Percentiles rank a stretch among this genome's conserved stretches.
Conservation (phyloP, 495 filamentous ascomycete genomes). For the Neurospora cerealis region DNA sequence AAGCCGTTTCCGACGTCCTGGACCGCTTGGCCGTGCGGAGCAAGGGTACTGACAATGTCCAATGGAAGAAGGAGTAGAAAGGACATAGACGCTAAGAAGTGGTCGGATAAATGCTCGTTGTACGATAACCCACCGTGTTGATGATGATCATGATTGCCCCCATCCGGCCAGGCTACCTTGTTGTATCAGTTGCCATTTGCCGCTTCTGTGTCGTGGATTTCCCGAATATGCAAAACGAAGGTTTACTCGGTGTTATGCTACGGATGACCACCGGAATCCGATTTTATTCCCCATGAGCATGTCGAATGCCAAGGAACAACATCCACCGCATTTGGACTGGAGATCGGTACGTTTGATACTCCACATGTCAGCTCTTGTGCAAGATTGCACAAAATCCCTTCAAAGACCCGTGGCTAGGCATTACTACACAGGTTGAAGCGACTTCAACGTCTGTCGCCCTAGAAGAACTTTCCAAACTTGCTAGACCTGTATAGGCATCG, state of each 20-base stretch:
- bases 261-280: neutral
- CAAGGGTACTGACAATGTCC: constrained; percentile 20
- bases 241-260: neutral
- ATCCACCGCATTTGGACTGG: neutral
- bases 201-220: neutral
- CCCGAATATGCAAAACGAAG: neutral
- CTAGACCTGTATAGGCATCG: too few species aligned
- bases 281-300: neutral
- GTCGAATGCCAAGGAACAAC: neutral
- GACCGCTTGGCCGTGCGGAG: constrained; percentile 33
- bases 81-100: neutral
- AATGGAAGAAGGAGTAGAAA: constrained; percentile 24
- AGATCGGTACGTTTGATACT: neutral
- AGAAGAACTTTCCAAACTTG: too few species aligned
- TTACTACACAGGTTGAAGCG: neutral
- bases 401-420: neutral
- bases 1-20: constrained; percentile 49
- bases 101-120: neutral
- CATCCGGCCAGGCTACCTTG: neutral
- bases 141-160: neutral
- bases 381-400: neutral
- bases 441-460: neutral
- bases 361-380: neutral
- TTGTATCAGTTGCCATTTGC: neutral
- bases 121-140: neutral